Base-by-base conservation (phyloP, 495 filamentous ascomycete genomes). In the Recurvomyces mirabilis region DNA sequence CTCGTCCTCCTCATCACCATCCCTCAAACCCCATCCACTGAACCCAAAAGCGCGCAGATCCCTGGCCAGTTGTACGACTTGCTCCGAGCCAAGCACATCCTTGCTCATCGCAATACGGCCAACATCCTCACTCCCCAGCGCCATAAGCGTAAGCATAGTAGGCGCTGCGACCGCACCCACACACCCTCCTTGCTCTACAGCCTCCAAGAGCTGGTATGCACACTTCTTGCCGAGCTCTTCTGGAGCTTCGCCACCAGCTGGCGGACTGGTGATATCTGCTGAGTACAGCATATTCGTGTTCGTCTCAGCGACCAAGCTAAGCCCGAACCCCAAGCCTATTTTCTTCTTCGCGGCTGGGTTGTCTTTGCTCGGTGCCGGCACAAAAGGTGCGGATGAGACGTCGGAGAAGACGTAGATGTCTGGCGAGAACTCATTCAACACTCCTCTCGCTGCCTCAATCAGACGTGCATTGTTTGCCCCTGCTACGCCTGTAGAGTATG, bases 401-500 rank as follows among this genome's bases (percentile, higher is more conserved):
- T 84, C 82, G 19, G 79, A 81, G 63, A 79, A 84, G 31, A 86
- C 77, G 56, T 95, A 93, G 18, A 93, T 84, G 60, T 99, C 93
- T 2, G 78, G 74, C 13, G 82, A 73, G 41, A 96, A 70, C 15
- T 79, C 71, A 62, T 96, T 96, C 30, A 99, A 70, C 30, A 96
- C 72, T 13, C 84, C 87, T 55, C 91, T 71, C 33, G 87, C 85
- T 18, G 78, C 73, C 54, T 91, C 84, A 63, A 96, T 99, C 85
- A 93, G 91, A 39, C 91, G 73, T 38, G 84, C 82, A 61, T 96
- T 99, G 52, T 94, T 94, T 34, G 82, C 84, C 0, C 79, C 89
- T 7, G 81, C 79, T 1, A 95, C 85, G 20, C 91, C 91, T 3
- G 83, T 84, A 20, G 82, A 81, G 62, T 95, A 95, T 17, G 89